phyloP scores from a whole-genome alignment of 371 early-diverging fungal species.

The Rhizopus microsporus region DNA sequence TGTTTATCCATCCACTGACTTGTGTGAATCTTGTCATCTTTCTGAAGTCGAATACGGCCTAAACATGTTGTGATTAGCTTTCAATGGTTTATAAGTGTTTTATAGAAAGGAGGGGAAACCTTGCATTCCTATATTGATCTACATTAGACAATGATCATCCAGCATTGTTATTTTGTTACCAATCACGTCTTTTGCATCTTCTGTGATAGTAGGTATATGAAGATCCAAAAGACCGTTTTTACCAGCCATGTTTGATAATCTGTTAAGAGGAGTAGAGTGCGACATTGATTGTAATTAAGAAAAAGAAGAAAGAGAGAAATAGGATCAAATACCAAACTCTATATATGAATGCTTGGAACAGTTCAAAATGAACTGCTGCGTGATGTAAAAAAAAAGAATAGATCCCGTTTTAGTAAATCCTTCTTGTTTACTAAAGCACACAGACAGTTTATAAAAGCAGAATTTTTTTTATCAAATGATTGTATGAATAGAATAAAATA shows the following conservation, averaged over 20 bases:
- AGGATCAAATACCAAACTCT: constrained; percentile 3
- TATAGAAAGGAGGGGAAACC: constrained; percentile 5
- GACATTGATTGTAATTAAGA: constrained; percentile 23
- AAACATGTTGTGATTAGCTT: not conserved
- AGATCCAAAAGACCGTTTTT: constrained; percentile 42
- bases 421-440: not conserved
- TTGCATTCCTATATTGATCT: constrained; percentile 26
- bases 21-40: constrained; percentile 49
- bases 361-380: constrained; percentile 4
- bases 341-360: constrained; percentile 2
- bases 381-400: not conserved
- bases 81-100: not conserved
- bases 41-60: constrained; percentile 69
- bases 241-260: constrained; percentile 48
- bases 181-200: constrained; percentile 49
- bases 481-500: not conserved
- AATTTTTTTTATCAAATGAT: not conserved
- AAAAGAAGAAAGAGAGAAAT: not conserved
- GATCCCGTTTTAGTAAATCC: not conserved
- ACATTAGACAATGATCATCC: not conserved
- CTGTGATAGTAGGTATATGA: constrained; percentile 42
- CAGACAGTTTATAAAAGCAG: not conserved
- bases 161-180: constrained; percentile 20
- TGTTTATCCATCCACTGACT: constrained; percentile 95
- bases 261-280: constrained; percentile 44